These are phyloP conservation scores for Paramecium octaurelia DNA, from an alignment of 73 alveolate species.

Conservation along the genomic window DNA sequence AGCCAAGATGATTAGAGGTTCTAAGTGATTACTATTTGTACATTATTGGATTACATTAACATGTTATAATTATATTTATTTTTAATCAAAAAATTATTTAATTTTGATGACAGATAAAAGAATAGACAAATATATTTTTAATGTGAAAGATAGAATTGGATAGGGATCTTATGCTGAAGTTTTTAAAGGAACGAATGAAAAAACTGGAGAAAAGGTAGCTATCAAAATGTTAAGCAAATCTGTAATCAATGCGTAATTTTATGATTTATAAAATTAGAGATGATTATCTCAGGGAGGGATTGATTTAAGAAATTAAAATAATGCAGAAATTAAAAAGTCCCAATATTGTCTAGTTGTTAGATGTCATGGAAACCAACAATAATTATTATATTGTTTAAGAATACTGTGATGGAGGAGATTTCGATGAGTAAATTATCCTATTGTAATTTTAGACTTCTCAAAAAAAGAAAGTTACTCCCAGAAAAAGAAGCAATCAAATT, in stretches of 20 bases:
- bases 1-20: not conserved
- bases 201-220: slow-evolving; percentile 60
- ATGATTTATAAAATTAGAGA: not conserved
- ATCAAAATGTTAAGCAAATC: slow-evolving; percentile 51
- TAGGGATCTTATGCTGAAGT: slow-evolving; percentile 62
- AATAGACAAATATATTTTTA: slow-evolving; percentile 52
- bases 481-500: slow-evolving; percentile 58
- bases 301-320: slow-evolving; percentile 47
- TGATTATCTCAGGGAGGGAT: slow-evolving; percentile 61
- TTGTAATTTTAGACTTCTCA: not conserved
- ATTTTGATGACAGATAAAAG: slow-evolving; percentile 49
- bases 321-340: slow-evolving; percentile 55
- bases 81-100: not conserved
- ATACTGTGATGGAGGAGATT: slow-evolving; percentile 63
- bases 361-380: slow-evolving; percentile 58
- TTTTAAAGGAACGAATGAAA: slow-evolving; percentile 50
- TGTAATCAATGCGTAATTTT: slow-evolving; percentile 4
- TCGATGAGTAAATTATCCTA: slow-evolving; percentile 40
- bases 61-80: not conserved
- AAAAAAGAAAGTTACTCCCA: slow-evolving; percentile 26
- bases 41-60: not conserved
- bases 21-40: not conserved
- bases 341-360: slow-evolving; percentile 48
- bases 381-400: slow-evolving; percentile 63
- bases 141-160: slow-evolving; percentile 50